Evolutionary conservation across 1,139 yeast genomes (phyloP), one percentile per base, ranked within the genome.

Genomic region (Suhomyces panamericanus): DNA sequence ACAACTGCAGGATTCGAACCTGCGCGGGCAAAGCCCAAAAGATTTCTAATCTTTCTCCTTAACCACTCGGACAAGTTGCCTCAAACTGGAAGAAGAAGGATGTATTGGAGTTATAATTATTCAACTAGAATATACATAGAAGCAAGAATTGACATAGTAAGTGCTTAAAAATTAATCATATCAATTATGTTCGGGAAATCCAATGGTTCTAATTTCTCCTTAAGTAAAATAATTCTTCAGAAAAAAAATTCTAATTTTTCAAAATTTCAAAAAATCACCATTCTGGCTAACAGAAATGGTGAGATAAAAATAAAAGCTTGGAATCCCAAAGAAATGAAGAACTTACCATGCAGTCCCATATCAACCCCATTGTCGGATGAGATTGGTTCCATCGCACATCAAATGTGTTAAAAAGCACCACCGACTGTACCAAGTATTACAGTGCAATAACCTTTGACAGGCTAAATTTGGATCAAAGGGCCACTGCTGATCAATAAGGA

Each of bases 341-440:
- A 85, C 50, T 0, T 89, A 90, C 89, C 89, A 85, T 53, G 82
- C 81, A 0, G 87, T 78, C 56, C 83, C 89, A 89, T 88, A 83
- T 44, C 62, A 41, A 73, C 67, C 5, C 69, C 69, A 0, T 64
- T 70, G 26, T 75, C 75, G 58, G 79, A 73, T 58, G 75, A 81
- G 0, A 78, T 60, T 42, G 64, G 61, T 83, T 83, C 87, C 88
- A 83, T 0, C 87, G 87, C 56, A 82, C 87, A 62, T 85, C 89
- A 62, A 82, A 83, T 0, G 87, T 89, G 84, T 88, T 57, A 82
- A 81, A 67, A 75, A 83, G 55, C 69, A 83, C 82, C 85, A 85
- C 0, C 76, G 79, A 39, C 73, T 63, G 3, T 61, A 58, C 53
- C 13, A 58, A 41, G 37, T 67, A 64, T 0, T n/a, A n/a, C n/a